Conservation (phyloP, 495 filamentous ascomycete genomes). For the Lentithecium fluviatile region DNA sequence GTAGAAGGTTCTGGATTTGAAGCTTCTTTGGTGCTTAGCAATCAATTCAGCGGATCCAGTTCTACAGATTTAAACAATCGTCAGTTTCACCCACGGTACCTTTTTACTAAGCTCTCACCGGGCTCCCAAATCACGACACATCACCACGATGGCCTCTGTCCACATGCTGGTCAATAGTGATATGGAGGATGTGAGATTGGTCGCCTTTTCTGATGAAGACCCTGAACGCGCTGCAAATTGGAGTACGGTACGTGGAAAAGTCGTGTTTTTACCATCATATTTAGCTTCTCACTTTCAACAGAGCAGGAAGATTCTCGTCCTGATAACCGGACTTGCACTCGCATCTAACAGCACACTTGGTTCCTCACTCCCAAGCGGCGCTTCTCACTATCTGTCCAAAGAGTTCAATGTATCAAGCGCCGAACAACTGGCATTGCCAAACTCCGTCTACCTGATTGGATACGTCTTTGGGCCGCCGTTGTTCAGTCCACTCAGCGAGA, state of each 20-base stretch:
- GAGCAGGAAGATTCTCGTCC: slow-evolving; percentile 7
- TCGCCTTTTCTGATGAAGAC: slow-evolving; percentile 7
- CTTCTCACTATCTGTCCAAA: slow-evolving; percentile 3
- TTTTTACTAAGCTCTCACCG: slow-evolving; percentile 5
- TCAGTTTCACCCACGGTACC: slow-evolving; percentile 7
- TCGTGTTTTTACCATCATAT: slow-evolving; percentile 6
- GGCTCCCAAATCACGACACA: slow-evolving; percentile 5
- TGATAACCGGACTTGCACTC: neutral
- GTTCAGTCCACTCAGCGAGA: slow-evolving; percentile 7
- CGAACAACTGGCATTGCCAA: neutral
- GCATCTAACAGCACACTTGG: slow-evolving; percentile 5
- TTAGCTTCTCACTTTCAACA: slow-evolving; percentile 8
- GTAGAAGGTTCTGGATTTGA: no score
- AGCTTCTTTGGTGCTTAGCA: no score
- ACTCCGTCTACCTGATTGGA: slow-evolving; percentile 6
- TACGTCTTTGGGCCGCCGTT: slow-evolving; percentile 8
- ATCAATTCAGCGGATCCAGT: no score
- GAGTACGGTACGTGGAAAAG: slow-evolving; percentile 6
- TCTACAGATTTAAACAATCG: no score
- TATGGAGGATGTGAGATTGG: slow-evolving; percentile 7
- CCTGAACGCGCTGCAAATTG: slow-evolving; percentile 7
- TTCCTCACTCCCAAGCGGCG: slow-evolving; percentile 11
- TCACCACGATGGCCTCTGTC: slow-evolving; percentile 6
- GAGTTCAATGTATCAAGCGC: slow-evolving; percentile 1
- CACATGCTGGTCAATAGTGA: slow-evolving; percentile 6